phyloP scores from a whole-genome alignment of 371 early-diverging fungal species.

The Basidiobolus meristosporus region DNA sequence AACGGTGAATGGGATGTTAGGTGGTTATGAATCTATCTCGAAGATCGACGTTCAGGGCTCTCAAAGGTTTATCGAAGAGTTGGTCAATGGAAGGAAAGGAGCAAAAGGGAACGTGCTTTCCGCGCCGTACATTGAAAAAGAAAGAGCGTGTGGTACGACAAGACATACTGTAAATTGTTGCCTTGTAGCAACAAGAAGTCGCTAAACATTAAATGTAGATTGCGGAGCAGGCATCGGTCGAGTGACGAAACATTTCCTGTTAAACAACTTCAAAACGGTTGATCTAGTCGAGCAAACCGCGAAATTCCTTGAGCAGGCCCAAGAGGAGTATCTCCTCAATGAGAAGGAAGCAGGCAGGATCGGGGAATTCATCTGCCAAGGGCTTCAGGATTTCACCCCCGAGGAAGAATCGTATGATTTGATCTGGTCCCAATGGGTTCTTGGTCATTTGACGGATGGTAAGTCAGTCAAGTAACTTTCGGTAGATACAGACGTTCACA shows the following conservation, averaged over 20 bases:
- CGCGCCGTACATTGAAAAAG: slow-evolving; percentile 11
- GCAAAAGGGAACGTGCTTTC: slow-evolving; percentile 7
- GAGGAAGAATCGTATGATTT: slow-evolving; percentile 56
- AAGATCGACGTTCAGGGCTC: slow-evolving; percentile 57
- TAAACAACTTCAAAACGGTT: slow-evolving; percentile 49
- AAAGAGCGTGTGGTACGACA: slow-evolving; percentile 16
- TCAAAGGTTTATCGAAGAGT: slow-evolving; percentile 37
- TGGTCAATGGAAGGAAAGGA: slow-evolving; percentile 14
- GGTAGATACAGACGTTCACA: neutral
- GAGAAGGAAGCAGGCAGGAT: slow-evolving; percentile 31
- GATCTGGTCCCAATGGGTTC: slow-evolving; percentile 95
- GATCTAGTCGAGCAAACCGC: slow-evolving; percentile 79
- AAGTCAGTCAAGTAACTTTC: slow-evolving; percentile 2
- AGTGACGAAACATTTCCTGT: slow-evolving; percentile 69
- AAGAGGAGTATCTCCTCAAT: slow-evolving; percentile 22
- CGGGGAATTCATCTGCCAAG: slow-evolving; percentile 37
- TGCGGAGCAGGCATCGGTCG: slow-evolving; percentile 92
- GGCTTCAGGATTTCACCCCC: slow-evolving; percentile 70
- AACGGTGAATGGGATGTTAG: slow-evolving; percentile 74
- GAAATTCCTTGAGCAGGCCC: slow-evolving; percentile 56
- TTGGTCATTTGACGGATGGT: slow-evolving; percentile 66
- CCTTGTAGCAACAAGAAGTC: slow-evolving; percentile 4
- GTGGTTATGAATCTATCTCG: slow-evolving; percentile 59
- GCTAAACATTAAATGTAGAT: slow-evolving; percentile 34
- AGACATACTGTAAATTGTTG: neutral